These are phyloP conservation scores for Pelargonium cotyledonis DNA, from an alignment of 441 rosid genomes.

Conservation along the genomic window DNA sequence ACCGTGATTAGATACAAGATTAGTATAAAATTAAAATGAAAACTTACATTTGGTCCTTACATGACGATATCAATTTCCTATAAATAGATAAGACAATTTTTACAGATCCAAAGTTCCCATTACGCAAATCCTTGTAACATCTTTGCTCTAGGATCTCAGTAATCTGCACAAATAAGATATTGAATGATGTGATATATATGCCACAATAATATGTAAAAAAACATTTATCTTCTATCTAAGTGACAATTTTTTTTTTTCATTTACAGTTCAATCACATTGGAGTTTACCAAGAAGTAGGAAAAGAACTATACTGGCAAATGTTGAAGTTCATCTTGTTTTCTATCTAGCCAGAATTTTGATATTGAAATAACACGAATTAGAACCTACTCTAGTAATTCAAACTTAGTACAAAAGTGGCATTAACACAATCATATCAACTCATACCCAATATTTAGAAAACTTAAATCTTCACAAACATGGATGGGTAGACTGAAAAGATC, in stretches of 20 bases:
- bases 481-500: neutral
- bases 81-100: conserved; percentile 74
- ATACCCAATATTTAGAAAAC: neutral
- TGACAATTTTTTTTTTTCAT: neutral
- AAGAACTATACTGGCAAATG: neutral
- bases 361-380: neutral
- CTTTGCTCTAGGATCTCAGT: conserved; percentile 70
- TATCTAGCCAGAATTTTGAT: neutral
- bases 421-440: neutral
- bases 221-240: neutral
- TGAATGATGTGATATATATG: neutral
- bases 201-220: neutral
- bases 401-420: neutral
- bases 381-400: neutral
- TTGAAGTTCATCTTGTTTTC: neutral
- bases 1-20: neutral
- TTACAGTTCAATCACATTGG: neutral
- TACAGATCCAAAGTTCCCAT: conserved; percentile 68
- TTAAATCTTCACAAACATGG: neutral
- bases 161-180: conserved; percentile 46
- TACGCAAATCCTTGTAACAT: conserved; percentile 82
- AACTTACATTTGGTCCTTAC: conserved; percentile 93
- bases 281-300: neutral
- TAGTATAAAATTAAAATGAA: conserved; percentile 10
- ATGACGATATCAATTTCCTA: conserved; percentile 60